Evolutionary conservation across 768 basidiomycete species (phyloP), one percentile per base, ranked within the genome.

Genomic region (Lenzites betulinus): DNA sequence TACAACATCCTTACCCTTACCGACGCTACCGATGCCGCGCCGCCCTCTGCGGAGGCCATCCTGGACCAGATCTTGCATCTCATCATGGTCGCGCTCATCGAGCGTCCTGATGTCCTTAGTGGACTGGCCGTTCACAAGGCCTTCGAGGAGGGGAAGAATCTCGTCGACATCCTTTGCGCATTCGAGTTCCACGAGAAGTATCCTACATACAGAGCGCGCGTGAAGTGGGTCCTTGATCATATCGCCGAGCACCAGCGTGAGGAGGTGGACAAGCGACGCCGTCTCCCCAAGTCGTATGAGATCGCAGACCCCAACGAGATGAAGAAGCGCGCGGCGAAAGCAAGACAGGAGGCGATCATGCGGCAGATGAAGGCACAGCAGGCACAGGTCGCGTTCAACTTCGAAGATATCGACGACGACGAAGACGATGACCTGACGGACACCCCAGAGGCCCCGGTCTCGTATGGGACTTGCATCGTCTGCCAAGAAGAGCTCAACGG

Each of bases 291-390:
- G 12, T 67, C 72, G 7, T 66, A 72, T 5, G 66, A 72, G 15
- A 71, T 75, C 0, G 68, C 78, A 23, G 83, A 88, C 60, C 74
- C 83, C 2, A 88, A 85, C 59, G 87, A 88, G 58, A 82, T 85
- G 43, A 91, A 89, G 78, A 93, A 92, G 70, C 80, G 80, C 28
- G 92, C 94, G 5, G 94, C 92, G 8, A 93, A 94, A 71, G 90
- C 86, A 13, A 80, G 95, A n/a, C 90, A 97, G 71, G 92, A 90
- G 61, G 89, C 91, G 0, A 92, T 99, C 68, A 92, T 99, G 93
- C 85, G 87, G 68, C 89, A 97, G 75, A 98, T 98, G 86, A 93
- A 92, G 68, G 88, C 88, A 25, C 92, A 95, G 68, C 95, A 98
- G 69, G 88, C 87, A 30, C 90, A 87, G 64, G 93, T 95, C 71